These are phyloP conservation scores for Megacollybia marginata DNA, from an alignment of 768 basidiomycete species.

Conservation along the genomic window DNA sequence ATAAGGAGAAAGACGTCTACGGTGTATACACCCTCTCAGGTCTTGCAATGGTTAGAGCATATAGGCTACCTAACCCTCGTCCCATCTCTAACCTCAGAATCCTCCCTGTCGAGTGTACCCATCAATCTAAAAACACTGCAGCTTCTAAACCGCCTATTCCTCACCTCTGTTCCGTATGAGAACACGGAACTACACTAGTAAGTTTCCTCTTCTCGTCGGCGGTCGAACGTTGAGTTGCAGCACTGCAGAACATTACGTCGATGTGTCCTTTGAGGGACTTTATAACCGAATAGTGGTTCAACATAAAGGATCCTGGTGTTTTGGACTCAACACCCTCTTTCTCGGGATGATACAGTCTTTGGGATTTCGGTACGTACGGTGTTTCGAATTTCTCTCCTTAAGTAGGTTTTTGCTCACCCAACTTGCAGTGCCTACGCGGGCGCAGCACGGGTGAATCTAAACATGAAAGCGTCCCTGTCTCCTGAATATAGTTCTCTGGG, in stretches of 20 bases:
- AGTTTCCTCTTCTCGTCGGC: too few species aligned
- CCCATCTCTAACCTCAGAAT: constrained; percentile 6
- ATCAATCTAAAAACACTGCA: constrained; percentile 20
- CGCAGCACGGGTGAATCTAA: constrained; percentile 19
- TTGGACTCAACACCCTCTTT: constrained; percentile 20
- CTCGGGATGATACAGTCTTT: constrained; percentile 20
- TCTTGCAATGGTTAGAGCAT: constrained; percentile 16
- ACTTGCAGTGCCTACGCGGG: constrained; percentile 18
- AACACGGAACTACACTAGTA: constrained; percentile 33
- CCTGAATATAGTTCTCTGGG: constrained; percentile 8
- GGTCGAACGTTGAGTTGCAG: too few species aligned
- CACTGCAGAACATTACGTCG: constrained; percentile 16
- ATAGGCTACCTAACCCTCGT: constrained; percentile 12
- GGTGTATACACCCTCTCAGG: constrained; percentile 13
- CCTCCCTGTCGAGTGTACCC: constrained; percentile 13
- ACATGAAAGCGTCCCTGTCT: constrained; percentile 1
- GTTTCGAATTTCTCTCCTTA: too few species aligned
- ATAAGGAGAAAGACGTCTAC: constrained; percentile 17
- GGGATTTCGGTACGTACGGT: constrained; percentile 24
- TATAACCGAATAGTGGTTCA: constrained; percentile 16
- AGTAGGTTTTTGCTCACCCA: too few species aligned
- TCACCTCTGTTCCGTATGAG: constrained; percentile 29
- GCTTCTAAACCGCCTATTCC: constrained; percentile 17
- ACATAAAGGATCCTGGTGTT: constrained; percentile 21
- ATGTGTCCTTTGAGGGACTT: constrained; percentile 16